Base-by-base conservation (phyloP, 1,284 basidiomycete species). In the Cutaneotrichosporon daszewskae region DNA sequence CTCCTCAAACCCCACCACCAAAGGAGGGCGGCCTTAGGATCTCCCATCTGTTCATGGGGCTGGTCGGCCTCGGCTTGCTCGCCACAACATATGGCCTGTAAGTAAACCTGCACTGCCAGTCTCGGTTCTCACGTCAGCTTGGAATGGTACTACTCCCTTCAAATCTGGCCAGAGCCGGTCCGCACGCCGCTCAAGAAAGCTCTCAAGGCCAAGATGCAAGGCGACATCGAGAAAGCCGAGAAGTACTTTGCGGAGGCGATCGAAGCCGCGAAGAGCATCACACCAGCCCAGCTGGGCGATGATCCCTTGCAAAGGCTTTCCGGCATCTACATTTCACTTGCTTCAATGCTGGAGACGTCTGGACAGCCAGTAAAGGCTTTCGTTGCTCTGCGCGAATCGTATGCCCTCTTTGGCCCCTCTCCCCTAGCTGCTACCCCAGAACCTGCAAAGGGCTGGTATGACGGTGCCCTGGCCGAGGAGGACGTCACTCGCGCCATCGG, bases 11-110 rank as follows among this genome's bases (percentile, higher is more conserved):
- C n/a, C n/a, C n/a, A n/a, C n/a, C n/a, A n/a, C 26, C 26, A 14
- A 26, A 9, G 25, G 32, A 22, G 31, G 32, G 18, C 17, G 47
- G 48, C 5, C 24, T 55, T 19, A 43, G 47, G 23, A 49, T 58
- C 44, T 61, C 59, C 7, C 55, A 61, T 27, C 51, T 70, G 19
- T 70, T 72, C 44, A 51, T 58, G 10, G 68, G 59, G 11, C 48
- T 72, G 17, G 64, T 60, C 8, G 57, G 63, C 16, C 28, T 67
- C 11, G 68, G 67, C 12, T 46, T 70, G 14, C 54, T 72, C 8
- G 58, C 68, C 3, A 70, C 69, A 1, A 69, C 64, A 22, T 72
- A 72, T 49, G 67, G 65, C 12, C 39, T 70, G 69, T 69, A 47
- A 51, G 69, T 60, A 3, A 11, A 3, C 17, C n/a, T 22, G n/a